These are phyloP conservation scores for Xylaria sp. DNA, from an alignment of 2,329 filamentous ascomycete genomes.

Conservation along the genomic window DNA sequence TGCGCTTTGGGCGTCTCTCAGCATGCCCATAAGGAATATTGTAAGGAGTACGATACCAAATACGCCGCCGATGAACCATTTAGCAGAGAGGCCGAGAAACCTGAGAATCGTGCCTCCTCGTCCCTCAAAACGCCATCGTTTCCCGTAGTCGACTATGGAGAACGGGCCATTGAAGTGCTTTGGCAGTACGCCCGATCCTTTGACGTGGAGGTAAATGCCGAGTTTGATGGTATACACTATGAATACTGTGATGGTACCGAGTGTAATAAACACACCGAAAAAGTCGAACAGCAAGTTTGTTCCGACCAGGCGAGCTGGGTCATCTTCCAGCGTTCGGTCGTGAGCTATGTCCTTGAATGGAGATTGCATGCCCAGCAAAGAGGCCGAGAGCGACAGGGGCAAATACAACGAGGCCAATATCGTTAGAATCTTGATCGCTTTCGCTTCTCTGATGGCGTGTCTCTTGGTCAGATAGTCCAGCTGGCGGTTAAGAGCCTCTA, in stretches of 20 bases:
- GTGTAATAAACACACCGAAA: conserved; percentile 13
- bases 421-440: conserved; percentile 16
- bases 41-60: conserved; percentile 12
- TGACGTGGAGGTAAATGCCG: background rate
- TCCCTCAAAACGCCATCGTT: conserved; percentile 15
- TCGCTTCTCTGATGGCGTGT: conserved; percentile 18
- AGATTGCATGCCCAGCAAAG: conserved; percentile 14
- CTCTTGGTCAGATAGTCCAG: conserved; percentile 20
- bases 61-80: conserved; percentile 5
- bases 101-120: background rate
- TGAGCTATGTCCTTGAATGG: conserved; percentile 18
- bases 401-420: conserved; percentile 17
- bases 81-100: background rate
- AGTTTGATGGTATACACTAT: conserved; percentile 10
- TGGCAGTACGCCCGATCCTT: conserved; percentile 5
- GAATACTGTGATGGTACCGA: conserved; percentile 8
- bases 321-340: conserved; percentile 4
- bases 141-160: conserved; percentile 18
- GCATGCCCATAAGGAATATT: conserved; percentile 20
- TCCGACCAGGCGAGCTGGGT: conserved; percentile 12
- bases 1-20: conserved; percentile 15
- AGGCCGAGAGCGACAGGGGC: conserved; percentile 18
- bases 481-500: conserved; percentile 20
- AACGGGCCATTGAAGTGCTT: conserved; percentile 13
- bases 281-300: conserved; percentile 20